A percentile compares a stretch with the other conserved stretches of the same genome.
Evolutionary conservation across 768 basidiomycete genomes (phyloP).

Genomic region (Leccinum fibrillosum): DNA sequence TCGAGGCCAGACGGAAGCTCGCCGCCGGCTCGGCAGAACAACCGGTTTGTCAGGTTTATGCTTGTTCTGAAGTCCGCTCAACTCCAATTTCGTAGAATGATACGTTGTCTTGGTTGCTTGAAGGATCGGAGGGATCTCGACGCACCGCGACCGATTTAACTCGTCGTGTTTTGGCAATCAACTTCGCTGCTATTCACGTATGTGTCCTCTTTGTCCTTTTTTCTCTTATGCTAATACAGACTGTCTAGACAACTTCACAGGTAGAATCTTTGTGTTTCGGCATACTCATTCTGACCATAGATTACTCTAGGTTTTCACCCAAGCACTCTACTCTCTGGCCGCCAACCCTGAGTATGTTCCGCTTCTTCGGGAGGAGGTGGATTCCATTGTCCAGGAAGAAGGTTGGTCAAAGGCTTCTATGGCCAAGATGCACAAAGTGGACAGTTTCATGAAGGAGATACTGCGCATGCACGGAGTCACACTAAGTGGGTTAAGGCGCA

Average conservation of each 20-base stretch:
- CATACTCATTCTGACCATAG: not conserved
- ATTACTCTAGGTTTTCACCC: constrained; percentile 6
- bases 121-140: constrained; percentile 18
- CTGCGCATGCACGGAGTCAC: constrained; percentile 31
- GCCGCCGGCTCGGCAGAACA: not conserved
- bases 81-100: constrained; percentile 25
- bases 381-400: constrained; percentile 6
- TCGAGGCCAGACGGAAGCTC: constrained; percentile 11
- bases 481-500: constrained; percentile 14
- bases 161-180: constrained; percentile 13
- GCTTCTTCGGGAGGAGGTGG: constrained; percentile 17
- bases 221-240: not conserved
- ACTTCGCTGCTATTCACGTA: constrained; percentile 25
- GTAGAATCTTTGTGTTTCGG: not conserved
- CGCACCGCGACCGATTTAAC: constrained; percentile 20
- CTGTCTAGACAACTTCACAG: constrained; percentile 7
- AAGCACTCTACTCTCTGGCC: constrained; percentile 9
- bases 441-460: constrained; percentile 17
- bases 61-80: not conserved
- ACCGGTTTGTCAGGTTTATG: not conserved
- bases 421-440: constrained; percentile 16
- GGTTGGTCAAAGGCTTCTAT: constrained; percentile 20
- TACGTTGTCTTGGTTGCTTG: constrained; percentile 33
- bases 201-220: not conserved
- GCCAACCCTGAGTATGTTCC: constrained; percentile 14